Evolutionary conservation across 192 early-diverging fungal species (phyloP).

Genomic region (Piromyces sp.): DNA sequence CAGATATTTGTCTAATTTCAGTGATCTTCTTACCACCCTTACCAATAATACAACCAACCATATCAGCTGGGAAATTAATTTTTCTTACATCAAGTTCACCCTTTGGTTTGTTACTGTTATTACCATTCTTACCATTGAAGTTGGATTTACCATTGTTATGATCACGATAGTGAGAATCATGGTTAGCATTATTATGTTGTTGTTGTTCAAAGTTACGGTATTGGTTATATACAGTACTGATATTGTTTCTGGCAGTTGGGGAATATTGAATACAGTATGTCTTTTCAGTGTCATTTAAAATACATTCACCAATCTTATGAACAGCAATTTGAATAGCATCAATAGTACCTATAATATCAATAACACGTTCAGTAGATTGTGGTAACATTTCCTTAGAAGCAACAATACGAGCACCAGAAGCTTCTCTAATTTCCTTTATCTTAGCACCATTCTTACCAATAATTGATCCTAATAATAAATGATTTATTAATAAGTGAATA

Average conservation of each 20-base stretch:
- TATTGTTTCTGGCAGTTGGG: not conserved
- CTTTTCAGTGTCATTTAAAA: not conserved
- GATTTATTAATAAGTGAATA: not conserved
- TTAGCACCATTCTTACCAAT: slow-evolving; percentile 2
- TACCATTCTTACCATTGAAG: not conserved
- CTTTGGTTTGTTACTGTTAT: not conserved
- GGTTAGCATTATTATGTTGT: slow-evolving; percentile 2
- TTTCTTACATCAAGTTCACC: slow-evolving; percentile 7
- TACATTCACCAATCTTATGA: not conserved
- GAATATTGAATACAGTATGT: not conserved
- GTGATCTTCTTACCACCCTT: slow-evolving; percentile 51
- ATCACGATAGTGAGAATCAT: not conserved
- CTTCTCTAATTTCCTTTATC: slow-evolving; percentile 2
- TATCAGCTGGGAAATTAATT: slow-evolving; percentile 81
- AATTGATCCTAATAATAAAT: slow-evolving; percentile 3
- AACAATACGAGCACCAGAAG: not conserved
- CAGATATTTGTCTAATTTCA: slow-evolving; percentile 20
- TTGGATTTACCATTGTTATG: not conserved
- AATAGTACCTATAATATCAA: not conserved
- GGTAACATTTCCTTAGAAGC: not conserved
- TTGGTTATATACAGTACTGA: slow-evolving; percentile 1
- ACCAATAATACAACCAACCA: slow-evolving; percentile 96
- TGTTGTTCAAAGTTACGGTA: slow-evolving; percentile 13
- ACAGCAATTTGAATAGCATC: not conserved
- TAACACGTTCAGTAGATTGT: slow-evolving; percentile 1